Evolutionary conservation across 345 rosid genomes (phyloP), one percentile per base, ranked within the genome.

Genomic region (Passiflora organensis): DNA sequence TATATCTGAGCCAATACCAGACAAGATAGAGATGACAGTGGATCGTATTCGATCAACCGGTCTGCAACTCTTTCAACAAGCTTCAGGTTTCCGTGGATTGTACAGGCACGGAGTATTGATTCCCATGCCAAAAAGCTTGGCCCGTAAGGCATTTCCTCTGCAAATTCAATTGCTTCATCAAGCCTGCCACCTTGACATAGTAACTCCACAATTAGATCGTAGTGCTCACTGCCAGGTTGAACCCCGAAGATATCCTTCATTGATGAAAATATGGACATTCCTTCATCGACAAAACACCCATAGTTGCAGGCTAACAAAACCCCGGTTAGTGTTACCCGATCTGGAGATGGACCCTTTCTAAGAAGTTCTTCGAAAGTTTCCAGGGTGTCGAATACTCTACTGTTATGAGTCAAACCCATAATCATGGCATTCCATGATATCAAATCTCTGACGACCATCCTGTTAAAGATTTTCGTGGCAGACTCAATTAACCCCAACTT

Each of bases 401-500:
- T 68, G 53, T 82, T 77, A 42, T 60, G 69, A 8, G 83, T 63
- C 52, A 89, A 73, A 15, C 86, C 90, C 73, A 65, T 60, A 17
- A 86, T 80, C 66, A 84, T 58, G 39, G 82, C 70, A 75, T 89
- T 86, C 87, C 89, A 89, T 25, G 78, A 74, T 55, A 84, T 70
- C 67, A 86, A 54, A 72, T 89, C 91, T 59, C 65, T 80, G 16
- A 4, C 55, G 47, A 51, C 60, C 65, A 79, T 75, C 20, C 59
- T 52, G 37, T 56, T 56, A 64, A 78, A 89, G 43, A 84, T 70
- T 60, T 60, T 38, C 68, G 68, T 63, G 17, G 88, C 78, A 56
- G 67, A 53, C 60, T 72, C 76, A 58, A 82, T 62, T 23, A 64
- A 64, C 23, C 95, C 91, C 43, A 62, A 44, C 66, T 76, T 79